Evolutionary conservation across 208 protist genomes (phyloP), one percentile per base, ranked within the genome.

Genomic region (Crithidia mellificae): DNA sequence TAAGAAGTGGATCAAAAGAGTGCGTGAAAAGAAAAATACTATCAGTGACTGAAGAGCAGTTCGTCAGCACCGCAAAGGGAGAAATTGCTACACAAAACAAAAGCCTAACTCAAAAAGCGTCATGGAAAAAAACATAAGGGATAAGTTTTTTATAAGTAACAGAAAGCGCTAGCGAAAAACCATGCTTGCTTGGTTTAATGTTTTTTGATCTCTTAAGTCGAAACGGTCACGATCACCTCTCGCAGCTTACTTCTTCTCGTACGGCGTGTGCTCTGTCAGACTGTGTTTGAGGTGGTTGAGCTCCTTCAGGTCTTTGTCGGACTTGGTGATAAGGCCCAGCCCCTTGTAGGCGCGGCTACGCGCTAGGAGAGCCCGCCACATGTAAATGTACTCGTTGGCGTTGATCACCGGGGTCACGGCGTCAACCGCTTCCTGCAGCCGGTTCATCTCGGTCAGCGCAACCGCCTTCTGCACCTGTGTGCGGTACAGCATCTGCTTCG

Each of bases 361-460:
- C 19, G 86, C 84, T 67, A 96, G 77, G 52, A 90, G 74, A 2
- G 91, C 91, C 32, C 86, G 76, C 88, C 91, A 96, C 88, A 96
- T 93, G 74, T 96, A 88, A 53, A 96, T 83, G 74, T 87, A 96
- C 70, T 93, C 85, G 63, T 94, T 79, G 44, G 78, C 84, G 29
- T 70, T 63, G 30, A 96, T 89, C 8, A 96, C 84, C 6, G 79
- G 75, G 43, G 84, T 81, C 51, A 94, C 73, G 14, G 80, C 68
- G 2, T 86, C 77, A 12, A 93, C 80, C 12, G 91, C 91, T n/a
- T 92, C 88, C 50, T 80, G 72, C 19, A 87, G 30, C 57, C 77
- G 81, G 53, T 89, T 77, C 72, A 91, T 75, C 75, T 92, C 73
- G 4, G 72, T 85, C 53, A 96, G 74, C 30, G 82, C 87, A 27